Conservation (phyloP, 306 rosid genomes). For the Vigna mungo region DNA sequence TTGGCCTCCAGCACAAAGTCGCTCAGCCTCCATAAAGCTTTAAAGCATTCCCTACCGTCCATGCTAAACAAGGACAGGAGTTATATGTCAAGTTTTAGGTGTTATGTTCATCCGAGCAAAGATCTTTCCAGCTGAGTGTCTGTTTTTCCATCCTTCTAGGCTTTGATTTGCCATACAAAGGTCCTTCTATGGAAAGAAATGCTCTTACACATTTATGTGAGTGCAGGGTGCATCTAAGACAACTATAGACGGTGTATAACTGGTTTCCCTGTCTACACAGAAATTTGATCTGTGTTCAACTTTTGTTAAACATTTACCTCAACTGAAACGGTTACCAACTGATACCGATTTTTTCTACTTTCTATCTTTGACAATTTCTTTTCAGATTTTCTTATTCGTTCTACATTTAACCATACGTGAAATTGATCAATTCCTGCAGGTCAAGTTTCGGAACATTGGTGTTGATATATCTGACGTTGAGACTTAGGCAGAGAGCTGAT, state of each 20-base stretch:
- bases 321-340: too few relatives aligned
- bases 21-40: background rate
- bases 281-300: background rate
- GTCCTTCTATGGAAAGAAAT: slow-evolving; percentile 6
- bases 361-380: slow-evolving; percentile 3
- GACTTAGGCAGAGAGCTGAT: slow-evolving; percentile 71
- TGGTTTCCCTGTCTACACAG: background rate
- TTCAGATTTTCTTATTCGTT: background rate
- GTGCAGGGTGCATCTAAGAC: background rate
- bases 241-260: background rate
- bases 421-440: slow-evolving; percentile 53
- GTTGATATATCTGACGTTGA: slow-evolving; percentile 84
- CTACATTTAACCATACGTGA: slow-evolving; percentile 30
- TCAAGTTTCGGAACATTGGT: slow-evolving; percentile 92
- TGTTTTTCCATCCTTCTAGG: background rate
- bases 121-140: background rate
- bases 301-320: background rate
- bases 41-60: background rate
- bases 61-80: slow-evolving; percentile 1
- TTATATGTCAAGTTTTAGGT: background rate
- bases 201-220: background rate
- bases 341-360: background rate
- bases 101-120: background rate
- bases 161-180: slow-evolving; percentile 4
- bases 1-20: background rate